A percentile compares a stretch with the other conserved stretches of the same genome.
Evolutionary conservation across 2,329 filamentous ascomycete genomes (phyloP).

Genomic region (Knufia fluminis): DNA sequence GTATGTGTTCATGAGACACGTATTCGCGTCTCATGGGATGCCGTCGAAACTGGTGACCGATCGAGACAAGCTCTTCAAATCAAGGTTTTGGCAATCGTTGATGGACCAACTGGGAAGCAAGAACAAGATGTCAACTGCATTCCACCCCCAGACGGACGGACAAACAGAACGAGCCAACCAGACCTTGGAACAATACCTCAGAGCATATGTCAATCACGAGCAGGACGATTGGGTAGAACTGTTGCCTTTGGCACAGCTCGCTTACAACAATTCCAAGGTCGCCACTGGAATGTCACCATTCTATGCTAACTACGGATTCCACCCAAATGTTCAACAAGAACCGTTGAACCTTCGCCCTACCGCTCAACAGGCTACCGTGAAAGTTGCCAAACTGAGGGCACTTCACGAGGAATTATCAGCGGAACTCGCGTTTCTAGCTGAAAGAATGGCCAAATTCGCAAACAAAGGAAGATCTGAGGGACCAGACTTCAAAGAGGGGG

Average conservation of each 20-base stretch:
- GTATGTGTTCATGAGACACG: too few relatives aligned
- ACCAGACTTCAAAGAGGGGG: too few relatives aligned
- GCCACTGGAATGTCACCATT: constrained; percentile 9
- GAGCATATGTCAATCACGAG: neutral
- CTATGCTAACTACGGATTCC: constrained; percentile 11
- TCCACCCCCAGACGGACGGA: neutral
- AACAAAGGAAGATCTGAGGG: too few relatives aligned
- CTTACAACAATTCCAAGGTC: neutral
- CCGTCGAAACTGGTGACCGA: too few relatives aligned
- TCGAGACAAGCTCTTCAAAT: neutral
- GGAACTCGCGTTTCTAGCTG: too few relatives aligned
- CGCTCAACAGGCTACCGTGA: too few relatives aligned
- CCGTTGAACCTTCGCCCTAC: neutral
- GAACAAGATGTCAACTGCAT: neutral
- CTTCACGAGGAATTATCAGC: too few relatives aligned
- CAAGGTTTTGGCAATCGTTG: neutral
- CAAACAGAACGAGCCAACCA: neutral
- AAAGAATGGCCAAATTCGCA: too few relatives aligned
- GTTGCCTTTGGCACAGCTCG: constrained; percentile 7
- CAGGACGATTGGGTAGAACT: constrained; percentile 4
- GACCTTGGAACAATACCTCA: neutral
- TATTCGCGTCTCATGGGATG: too few relatives aligned
- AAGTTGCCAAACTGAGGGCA: too few relatives aligned
- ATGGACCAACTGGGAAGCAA: neutral
- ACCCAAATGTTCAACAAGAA: neutral